phyloP scores from a whole-genome alignment of 108 stramenopile species.

The Cyclotella kingstonii region DNA sequence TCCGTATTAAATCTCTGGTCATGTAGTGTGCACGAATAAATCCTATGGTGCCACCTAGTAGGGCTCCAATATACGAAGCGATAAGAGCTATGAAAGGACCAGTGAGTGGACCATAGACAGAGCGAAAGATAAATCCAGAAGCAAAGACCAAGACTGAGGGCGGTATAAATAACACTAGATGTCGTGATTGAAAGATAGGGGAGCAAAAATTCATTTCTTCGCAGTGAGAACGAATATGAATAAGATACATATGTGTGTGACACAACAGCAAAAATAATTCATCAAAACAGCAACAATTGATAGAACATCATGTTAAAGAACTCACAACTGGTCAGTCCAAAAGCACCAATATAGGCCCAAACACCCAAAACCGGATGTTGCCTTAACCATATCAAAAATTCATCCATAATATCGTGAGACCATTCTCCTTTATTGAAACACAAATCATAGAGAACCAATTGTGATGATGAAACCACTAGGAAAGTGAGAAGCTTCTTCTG shows the following conservation, averaged over 20 bases:
- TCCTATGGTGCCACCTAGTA: conserved; percentile 26
- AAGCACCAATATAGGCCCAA: conserved; percentile 17
- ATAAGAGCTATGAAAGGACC: conserved; percentile 13
- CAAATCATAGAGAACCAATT: conserved; percentile 19
- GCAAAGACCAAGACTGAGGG: conserved; percentile 35
- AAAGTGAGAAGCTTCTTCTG: conserved; percentile 31
- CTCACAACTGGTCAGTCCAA: conserved; percentile 15
- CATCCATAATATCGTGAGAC: not conserved
- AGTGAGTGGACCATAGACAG: conserved; percentile 10
- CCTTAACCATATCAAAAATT: conserved; percentile 21
- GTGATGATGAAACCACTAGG: conserved; percentile 15
- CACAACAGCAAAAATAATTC: not conserved
- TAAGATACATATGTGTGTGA: not conserved
- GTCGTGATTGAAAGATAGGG: not conserved
- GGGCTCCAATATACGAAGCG: conserved; percentile 21
- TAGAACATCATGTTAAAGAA: not conserved
- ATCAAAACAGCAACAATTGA: not conserved
- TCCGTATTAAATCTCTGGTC: conserved; percentile 33
- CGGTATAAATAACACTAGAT: conserved; percentile 30
- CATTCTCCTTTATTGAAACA: conserved; percentile 8
- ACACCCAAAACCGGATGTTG: conserved; percentile 2
- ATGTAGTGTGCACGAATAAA: conserved; percentile 36
- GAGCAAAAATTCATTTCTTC: not conserved
- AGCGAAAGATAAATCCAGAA: conserved; percentile 30
- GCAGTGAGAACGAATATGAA: not conserved